Conservation (phyloP, 73 alveolate genomes). For the Paramecium octaurelia region DNA sequence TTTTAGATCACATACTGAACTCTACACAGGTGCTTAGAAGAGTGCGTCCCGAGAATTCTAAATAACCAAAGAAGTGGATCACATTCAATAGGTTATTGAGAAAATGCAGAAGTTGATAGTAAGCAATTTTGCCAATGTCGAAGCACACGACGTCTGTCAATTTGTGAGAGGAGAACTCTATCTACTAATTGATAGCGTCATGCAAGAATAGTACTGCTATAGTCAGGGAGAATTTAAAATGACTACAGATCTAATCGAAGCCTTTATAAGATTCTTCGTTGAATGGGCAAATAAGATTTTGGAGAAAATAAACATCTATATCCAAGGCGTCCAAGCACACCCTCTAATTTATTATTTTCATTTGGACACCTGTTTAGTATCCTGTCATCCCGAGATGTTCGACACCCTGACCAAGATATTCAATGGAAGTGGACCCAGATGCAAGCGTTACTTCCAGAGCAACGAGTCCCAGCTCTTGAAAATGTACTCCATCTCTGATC, state of each 20-base stretch:
- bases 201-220: not conserved
- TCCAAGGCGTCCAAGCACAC: not conserved
- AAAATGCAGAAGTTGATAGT: not conserved
- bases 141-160: not conserved
- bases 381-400: conserved; percentile 37
- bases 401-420: not conserved
- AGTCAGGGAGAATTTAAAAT: not conserved
- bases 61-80: conserved; percentile 15
- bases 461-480: not conserved
- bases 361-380: not conserved
- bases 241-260: conserved; percentile 31
- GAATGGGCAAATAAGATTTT: not conserved
- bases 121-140: not conserved
- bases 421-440: not conserved
- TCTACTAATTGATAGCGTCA: not conserved
- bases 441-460: not conserved
- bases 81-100: conserved; percentile 34
- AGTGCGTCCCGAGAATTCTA: not conserved
- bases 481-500: not conserved
- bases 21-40: conserved; percentile 31
- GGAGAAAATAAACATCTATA: not conserved
- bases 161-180: conserved; percentile 41
- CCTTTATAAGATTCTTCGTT: conserved; percentile 29
- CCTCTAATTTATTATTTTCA: not conserved
- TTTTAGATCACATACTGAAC: conserved; percentile 34